Evolutionary conservation across 805 yeast species (phyloP).

Genomic region (Komagataella mondaviorum): DNA sequence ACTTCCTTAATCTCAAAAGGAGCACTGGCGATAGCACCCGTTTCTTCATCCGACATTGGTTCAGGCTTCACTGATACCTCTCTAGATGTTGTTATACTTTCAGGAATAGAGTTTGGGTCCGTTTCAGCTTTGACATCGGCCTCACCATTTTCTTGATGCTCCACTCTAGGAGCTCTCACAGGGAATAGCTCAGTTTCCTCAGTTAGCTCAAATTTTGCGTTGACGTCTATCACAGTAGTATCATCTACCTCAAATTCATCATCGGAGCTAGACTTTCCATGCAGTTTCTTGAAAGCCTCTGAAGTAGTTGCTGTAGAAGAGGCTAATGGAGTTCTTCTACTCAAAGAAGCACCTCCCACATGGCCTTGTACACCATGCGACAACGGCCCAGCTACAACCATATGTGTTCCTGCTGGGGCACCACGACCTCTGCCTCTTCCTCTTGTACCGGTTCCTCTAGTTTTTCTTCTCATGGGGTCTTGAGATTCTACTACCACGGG

Average conservation of each 20-base stretch:
- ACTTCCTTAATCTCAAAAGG: not conserved
- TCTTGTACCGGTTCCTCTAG: slow-evolving; percentile 20
- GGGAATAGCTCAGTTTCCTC: slow-evolving; percentile 53
- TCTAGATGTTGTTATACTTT: slow-evolving; percentile 10
- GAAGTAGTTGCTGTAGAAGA: slow-evolving; percentile 22
- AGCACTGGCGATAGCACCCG: not conserved
- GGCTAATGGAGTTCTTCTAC: slow-evolving; percentile 4
- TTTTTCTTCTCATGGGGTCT: slow-evolving; percentile 1
- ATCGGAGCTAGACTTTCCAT: slow-evolving; percentile 11
- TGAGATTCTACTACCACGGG: slow-evolving; percentile 21
- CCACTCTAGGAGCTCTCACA: slow-evolving; percentile 49
- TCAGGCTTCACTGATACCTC: slow-evolving; percentile 11
- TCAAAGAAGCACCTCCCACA: slow-evolving; percentile 13
- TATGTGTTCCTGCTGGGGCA: slow-evolving; percentile 6
- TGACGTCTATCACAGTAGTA: slow-evolving; percentile 46
- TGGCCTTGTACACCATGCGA: slow-evolving; percentile 48
- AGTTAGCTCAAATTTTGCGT: slow-evolving; percentile 38
- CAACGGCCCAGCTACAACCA: slow-evolving; percentile 63
- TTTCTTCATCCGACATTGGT: not conserved
- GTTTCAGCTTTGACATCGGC: slow-evolving; percentile 18
- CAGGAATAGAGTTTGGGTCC: slow-evolving; percentile 8
- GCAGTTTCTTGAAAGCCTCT: slow-evolving; percentile 24
- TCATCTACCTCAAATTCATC: slow-evolving; percentile 13
- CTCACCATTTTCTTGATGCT: slow-evolving; percentile 23
- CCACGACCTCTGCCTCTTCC: slow-evolving; percentile 22